phyloP scores from a whole-genome alignment of 768 basidiomycete genomes.

The Pulveroboletus frians region DNA sequence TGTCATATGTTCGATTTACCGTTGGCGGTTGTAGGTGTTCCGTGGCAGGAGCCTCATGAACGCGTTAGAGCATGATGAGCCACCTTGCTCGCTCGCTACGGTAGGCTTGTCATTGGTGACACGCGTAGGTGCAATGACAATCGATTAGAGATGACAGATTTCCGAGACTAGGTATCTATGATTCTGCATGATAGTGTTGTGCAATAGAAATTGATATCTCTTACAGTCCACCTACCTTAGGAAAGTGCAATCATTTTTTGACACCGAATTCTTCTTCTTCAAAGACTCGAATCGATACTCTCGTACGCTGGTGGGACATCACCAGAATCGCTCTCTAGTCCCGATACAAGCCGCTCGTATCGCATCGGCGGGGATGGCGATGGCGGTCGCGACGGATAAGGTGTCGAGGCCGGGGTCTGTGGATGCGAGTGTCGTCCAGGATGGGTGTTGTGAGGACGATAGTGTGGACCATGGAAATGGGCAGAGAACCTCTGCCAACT shows the following conservation, averaged over 20 bases:
- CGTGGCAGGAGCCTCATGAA: constrained; percentile 80
- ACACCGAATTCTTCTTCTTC: neutral
- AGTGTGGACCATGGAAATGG: neutral
- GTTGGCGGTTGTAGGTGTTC: constrained; percentile 42
- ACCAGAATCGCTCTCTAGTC: constrained; percentile 78
- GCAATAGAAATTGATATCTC: no score
- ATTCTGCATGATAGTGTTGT: no score
- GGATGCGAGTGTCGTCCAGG: neutral
- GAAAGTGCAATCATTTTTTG: no score
- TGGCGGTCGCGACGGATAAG: constrained; percentile 13
- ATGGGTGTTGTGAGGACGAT: neutral
- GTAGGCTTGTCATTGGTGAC: neutral
- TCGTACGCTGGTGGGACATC: constrained; percentile 71
- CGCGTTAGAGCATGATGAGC: constrained; percentile 42
- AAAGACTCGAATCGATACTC: constrained; percentile 13
- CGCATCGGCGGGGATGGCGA: constrained; percentile 33
- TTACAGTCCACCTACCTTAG: no score
- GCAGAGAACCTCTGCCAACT: no score
- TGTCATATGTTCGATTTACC: neutral
- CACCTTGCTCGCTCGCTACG: neutral
- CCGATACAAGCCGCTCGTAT: constrained; percentile 81
- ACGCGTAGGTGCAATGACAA: neutral
- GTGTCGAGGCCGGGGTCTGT: neutral
- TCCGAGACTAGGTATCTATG: no score
- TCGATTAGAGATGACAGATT: no score